Evolutionary conservation across 345 rosid genomes (phyloP), one percentile per base, ranked within the genome.

Genomic region (Rubroshorea leprosula): DNA sequence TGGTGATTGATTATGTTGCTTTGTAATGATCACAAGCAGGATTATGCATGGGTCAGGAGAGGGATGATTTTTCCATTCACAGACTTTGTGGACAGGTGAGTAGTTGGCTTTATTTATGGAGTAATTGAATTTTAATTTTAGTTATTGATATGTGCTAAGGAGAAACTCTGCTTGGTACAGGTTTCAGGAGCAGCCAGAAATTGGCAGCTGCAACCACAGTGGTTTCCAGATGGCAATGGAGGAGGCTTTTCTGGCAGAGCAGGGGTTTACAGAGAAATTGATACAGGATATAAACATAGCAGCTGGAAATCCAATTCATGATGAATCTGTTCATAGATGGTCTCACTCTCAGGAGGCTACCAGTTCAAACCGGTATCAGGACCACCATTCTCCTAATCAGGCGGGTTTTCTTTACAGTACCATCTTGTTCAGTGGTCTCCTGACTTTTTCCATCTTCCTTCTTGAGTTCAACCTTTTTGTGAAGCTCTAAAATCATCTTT

Each of bases 231-330:
- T 78, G 79, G 97, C 99, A 57, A 54, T 87, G 64, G 97, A 93
- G 68, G 99, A 93, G 76, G 97, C 97, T 39, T 79, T 83, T 67
- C 58, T 93, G 67, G 97, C 96, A 54, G 99, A 93, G 76, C 90
- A 83, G 71, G 99, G 99, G 20, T 89, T 85, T 68, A 83, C 77
- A 2, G 99, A 89, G 86, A 89, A 85, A 75, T 73, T 89, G 78
- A 74, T 79, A 63, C 82, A 82, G 60, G 99, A 93, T 66, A 89
- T 89, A 66, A 74, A 86, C 76, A 62, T 83, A 73, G 96, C 90
- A 21, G 91, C 91, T 51, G 99, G 91, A 41, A 85, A 85, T 71
- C 78, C 80, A 26, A 65, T 63, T 23, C 76, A 51, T 55, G 84
- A 84, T 41, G 97, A 85, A 62, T 79, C 86, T 49, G 77, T 65